phyloP scores from a whole-genome alignment of 192 early-diverging fungal genomes.

The Borealophlyctis nickersoniae region DNA sequence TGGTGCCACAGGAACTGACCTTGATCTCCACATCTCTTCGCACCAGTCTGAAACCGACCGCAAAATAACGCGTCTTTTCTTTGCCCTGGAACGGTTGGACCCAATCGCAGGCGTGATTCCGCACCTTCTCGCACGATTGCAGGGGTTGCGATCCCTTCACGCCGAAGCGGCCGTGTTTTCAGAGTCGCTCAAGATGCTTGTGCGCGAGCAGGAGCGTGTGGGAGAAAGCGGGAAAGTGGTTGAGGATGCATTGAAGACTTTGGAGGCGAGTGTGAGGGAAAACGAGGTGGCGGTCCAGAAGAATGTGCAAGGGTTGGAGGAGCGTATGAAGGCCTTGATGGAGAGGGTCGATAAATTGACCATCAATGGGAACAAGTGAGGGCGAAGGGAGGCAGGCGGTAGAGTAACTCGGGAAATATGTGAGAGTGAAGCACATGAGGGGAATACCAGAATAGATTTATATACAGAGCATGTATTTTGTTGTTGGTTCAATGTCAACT shows the following conservation, averaged over 20 bases:
- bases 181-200: slow-evolving; percentile 69
- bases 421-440: too few species aligned
- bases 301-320: slow-evolving; percentile 36
- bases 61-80: slow-evolving; percentile 66
- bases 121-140: slow-evolving; percentile 72
- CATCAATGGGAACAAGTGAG: neutral
- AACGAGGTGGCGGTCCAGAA: slow-evolving; percentile 29
- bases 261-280: slow-evolving; percentile 29
- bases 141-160: slow-evolving; percentile 75
- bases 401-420: too few species aligned
- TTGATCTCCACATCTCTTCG: neutral
- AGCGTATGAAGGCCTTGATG: slow-evolving; percentile 22
- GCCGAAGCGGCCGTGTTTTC: slow-evolving; percentile 76
- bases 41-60: slow-evolving; percentile 23
- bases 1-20: neutral
- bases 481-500: too few species aligned
- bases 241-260: slow-evolving; percentile 34
- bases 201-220: slow-evolving; percentile 66
- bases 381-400: too few species aligned
- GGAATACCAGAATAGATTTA: too few species aligned
- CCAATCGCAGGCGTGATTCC: slow-evolving; percentile 76
- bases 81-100: slow-evolving; percentile 71
- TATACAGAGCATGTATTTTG: too few species aligned
- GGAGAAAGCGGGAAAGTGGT: slow-evolving; percentile 63
- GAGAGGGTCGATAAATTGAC: slow-evolving; percentile 26